Percentiles rank a stretch among this genome's conserved stretches.
Evolutionary conservation across 2,329 filamentous ascomycete genomes (phyloP).

Genomic region (Pyrenochaeta sp.): DNA sequence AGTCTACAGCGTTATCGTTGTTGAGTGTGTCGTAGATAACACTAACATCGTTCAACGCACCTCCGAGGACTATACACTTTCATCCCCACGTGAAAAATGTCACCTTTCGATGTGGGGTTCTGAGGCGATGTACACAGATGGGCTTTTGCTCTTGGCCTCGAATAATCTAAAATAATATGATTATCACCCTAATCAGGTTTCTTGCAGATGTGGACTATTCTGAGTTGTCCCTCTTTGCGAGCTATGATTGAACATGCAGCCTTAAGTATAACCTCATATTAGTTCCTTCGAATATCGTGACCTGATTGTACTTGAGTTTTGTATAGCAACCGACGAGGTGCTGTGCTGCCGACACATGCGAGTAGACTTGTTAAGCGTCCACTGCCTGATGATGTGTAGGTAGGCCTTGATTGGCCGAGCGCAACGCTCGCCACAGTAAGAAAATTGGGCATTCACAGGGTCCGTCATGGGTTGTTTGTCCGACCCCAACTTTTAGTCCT

Average conservation of each 20-base stretch:
- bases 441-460: conserved; percentile 32
- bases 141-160: not conserved
- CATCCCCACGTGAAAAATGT: not conserved
- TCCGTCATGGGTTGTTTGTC: conserved; percentile 14
- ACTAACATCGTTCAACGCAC: conserved; percentile 6
- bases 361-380: conserved; percentile 11
- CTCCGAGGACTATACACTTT: conserved; percentile 10
- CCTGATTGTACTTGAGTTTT: too few species aligned
- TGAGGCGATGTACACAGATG: not conserved
- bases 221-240: too few species aligned
- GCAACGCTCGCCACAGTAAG: conserved; percentile 29
- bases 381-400: conserved; percentile 30
- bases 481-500: conserved; percentile 7
- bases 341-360: not conserved
- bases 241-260: too few species aligned
- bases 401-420: conserved; percentile 29
- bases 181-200: not conserved
- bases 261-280: too few species aligned
- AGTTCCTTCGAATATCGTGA: too few species aligned
- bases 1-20: conserved; percentile 3
- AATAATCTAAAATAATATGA: not conserved
- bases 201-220: not conserved
- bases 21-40: conserved; percentile 17
- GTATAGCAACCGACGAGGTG: too few species aligned
- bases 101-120: not conserved